A percentile compares a stretch with the other conserved stretches of the same genome.
Conservation (phyloP, 1,139 yeast species). For the Hyphopichia wangnamkhiaoensis region DNA sequence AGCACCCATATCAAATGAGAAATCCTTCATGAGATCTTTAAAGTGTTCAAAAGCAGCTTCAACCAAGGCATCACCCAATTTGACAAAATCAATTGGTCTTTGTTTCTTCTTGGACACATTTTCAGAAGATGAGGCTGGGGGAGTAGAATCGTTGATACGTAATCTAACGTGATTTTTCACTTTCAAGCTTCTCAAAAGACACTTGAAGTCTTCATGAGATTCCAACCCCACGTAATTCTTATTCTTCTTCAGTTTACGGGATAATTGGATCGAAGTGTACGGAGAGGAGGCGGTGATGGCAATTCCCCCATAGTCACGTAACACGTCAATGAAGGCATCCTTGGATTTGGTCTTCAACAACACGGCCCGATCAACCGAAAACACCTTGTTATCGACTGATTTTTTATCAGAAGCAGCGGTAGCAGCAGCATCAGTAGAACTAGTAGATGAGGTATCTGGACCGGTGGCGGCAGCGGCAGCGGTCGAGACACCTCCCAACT, state of each 20-base stretch:
- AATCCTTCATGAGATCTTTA: constrained; percentile 18
- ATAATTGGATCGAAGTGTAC: constrained; percentile 11
- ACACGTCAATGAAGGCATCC: neutral
- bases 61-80: constrained; percentile 25
- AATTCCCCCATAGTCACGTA: neutral
- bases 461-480: too few relatives aligned
- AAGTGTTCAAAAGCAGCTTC: constrained; percentile 27
- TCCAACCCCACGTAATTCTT: constrained; percentile 43
- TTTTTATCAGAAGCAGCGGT: neutral
- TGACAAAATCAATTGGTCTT: constrained; percentile 19
- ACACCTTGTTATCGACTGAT: neutral
- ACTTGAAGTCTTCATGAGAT: constrained; percentile 41
- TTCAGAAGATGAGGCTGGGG: constrained; percentile 1
- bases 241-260: constrained; percentile 46
- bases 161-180: constrained; percentile 43
- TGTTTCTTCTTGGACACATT: constrained; percentile 8
- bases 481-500: too few relatives aligned
- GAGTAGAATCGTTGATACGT: constrained; percentile 23
- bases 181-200: constrained; percentile 46
- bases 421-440: constrained; percentile 1
- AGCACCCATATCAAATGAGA: constrained; percentile 3
- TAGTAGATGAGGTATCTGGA: too few relatives aligned
- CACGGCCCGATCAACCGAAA: neutral
- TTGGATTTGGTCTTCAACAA: neutral
- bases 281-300: too few relatives aligned